Evolutionary conservation across 495 filamentous ascomycete genomes (phyloP), one percentile per base, ranked within the genome.

Genomic region (Geoglossum glabrum): DNA sequence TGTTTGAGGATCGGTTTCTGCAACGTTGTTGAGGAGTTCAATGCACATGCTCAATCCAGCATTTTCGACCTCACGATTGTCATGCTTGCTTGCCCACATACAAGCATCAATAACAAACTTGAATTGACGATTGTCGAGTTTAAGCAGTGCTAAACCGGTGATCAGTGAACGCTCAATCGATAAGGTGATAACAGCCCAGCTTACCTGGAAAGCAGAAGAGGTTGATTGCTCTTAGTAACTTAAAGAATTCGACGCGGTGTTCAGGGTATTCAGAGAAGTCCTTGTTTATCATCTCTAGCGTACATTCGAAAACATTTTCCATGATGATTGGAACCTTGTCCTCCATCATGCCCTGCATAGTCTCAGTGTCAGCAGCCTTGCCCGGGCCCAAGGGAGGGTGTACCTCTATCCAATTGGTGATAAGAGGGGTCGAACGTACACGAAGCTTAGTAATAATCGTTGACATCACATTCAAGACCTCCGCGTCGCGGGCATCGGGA

Each of bases 281-380:
- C 70, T 97, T 99, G 78, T 97, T 99, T 73, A 99, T 97, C 92
- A 99, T 99, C 61, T 95, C 86, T 43, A 99, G 74, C 8, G 92
- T 99, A 72, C 92, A 97, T 69, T 95, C 90, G 67, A 99, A 99
- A 21, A 99, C 87, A 64, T 90, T 92, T 66, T 97, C 89, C 87
- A 99, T 95, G 67, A 97, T 96, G 46, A 81, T 82, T 0, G 89
- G 87, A 1, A 99, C 87, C 69, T 97, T 93, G 66, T 97, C 92
- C 67, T 96, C 90, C 93, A 97, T 97, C 64, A 94, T 74, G 60
- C 78, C 79, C 88, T 84, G 60, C 43, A 5, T 57, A 38, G 4
- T 26, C 21, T 17, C 57, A 57, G 65, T 78, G 26, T 21, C 17
- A 31, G 31, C 11, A 23, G 51, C 11, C 4, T 33, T 7, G 13